Conservation (phyloP, 148 eudicot species). For the Diospyros lotus region DNA sequence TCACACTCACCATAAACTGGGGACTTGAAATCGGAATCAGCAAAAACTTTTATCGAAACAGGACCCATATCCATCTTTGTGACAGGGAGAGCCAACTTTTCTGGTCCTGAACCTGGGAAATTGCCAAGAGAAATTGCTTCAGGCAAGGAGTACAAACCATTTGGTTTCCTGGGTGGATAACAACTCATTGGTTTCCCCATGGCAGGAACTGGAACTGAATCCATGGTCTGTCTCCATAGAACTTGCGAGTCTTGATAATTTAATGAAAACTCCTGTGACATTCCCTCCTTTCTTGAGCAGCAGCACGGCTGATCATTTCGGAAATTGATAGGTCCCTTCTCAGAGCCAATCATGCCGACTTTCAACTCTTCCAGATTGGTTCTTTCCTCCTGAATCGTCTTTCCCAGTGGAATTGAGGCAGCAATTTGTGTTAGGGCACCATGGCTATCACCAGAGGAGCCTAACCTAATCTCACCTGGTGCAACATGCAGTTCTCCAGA, state of each 20-base stretch:
- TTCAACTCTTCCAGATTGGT: constrained; percentile 13
- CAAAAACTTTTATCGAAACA: constrained; percentile 19
- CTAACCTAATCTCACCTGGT: constrained; percentile 22
- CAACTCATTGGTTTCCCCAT: constrained; percentile 15
- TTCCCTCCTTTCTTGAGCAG: constrained; percentile 48
- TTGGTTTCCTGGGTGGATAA: constrained; percentile 16
- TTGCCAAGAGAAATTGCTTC: constrained; percentile 15
- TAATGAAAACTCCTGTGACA: constrained; percentile 28
- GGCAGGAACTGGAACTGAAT: constrained; percentile 20
- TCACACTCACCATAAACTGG: constrained; percentile 34
- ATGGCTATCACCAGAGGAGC: constrained; percentile 21
- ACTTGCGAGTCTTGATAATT: constrained; percentile 44
- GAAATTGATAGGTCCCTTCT: constrained; percentile 18
- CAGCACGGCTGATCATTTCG: constrained; percentile 38
- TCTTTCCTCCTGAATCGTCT: constrained; percentile 21
- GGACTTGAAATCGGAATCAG: constrained; percentile 19
- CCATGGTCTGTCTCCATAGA: constrained; percentile 27
- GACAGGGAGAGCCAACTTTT: constrained; percentile 10
- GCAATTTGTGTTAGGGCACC: constrained; percentile 20
- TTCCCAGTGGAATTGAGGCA: constrained; percentile 14
- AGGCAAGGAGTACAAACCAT: constrained; percentile 13
- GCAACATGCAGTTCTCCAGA: constrained; percentile 13
- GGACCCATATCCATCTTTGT: constrained; percentile 19
- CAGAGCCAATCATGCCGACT: constrained; percentile 15
- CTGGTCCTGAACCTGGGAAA: constrained; percentile 22